Evolutionary conservation across 228 moss, liverwort and hornwort genomes (phyloP).

Genomic region (Sphagnum fallax): DNA sequence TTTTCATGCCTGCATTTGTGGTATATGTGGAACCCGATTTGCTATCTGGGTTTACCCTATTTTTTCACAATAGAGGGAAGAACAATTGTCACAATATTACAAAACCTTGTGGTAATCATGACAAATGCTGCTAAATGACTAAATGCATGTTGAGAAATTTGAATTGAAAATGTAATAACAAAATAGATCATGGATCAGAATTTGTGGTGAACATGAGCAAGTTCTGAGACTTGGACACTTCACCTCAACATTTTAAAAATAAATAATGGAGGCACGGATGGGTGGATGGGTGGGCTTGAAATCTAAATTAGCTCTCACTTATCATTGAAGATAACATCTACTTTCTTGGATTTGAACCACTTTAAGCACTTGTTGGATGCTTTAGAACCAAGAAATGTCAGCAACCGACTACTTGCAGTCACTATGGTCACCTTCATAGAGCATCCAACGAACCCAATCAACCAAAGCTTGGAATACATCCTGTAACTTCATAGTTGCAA

Average conservation of each 20-base stretch:
- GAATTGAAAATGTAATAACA: too few species aligned
- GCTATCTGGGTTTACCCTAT: slow-evolving; percentile 25
- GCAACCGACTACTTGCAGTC: slow-evolving; percentile 27
- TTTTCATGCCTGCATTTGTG: slow-evolving; percentile 38
- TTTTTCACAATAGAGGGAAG: too few species aligned
- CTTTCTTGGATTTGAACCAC: slow-evolving; percentile 46
- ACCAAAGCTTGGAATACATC: too few species aligned
- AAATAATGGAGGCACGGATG: too few species aligned
- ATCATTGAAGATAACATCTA: slow-evolving; percentile 56
- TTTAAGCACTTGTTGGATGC: slow-evolving; percentile 36
- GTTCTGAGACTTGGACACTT: too few species aligned
- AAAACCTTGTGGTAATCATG: background rate
- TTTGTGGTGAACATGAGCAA: too few species aligned
- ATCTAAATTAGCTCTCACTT: slow-evolving; percentile 1
- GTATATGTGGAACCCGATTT: slow-evolving; percentile 40
- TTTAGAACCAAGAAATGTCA: slow-evolving; percentile 53
- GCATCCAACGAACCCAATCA: background rate
- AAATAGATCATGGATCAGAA: too few species aligned
- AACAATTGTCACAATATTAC: background rate
- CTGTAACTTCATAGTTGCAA: too few species aligned
- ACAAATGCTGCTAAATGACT: too few species aligned
- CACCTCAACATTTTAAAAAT: too few species aligned
- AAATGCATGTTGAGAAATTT: too few species aligned
- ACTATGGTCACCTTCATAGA: slow-evolving; percentile 60
- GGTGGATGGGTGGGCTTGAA: too few species aligned